Percentiles rank a stretch among this genome's conserved stretches.
Conservation (phyloP, 2,329 filamentous ascomycete species). For the Fusarium mundagurra region DNA sequence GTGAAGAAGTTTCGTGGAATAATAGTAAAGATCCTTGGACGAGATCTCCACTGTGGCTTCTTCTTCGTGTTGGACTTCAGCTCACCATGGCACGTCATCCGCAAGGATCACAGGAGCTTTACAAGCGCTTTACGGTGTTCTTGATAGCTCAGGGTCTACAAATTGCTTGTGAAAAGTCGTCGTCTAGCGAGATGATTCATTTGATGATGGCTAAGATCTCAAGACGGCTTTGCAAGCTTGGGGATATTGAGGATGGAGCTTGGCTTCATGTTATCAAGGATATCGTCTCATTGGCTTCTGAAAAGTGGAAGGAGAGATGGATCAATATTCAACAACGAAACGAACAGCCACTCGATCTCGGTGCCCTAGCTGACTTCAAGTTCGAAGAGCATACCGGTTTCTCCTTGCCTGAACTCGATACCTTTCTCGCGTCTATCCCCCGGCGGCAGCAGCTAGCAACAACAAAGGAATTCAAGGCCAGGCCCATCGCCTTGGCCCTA, state of each 20-base stretch:
- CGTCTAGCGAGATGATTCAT: slow-evolving; percentile 14
- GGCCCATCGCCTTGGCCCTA: not conserved
- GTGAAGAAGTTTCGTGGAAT: slow-evolving; percentile 62
- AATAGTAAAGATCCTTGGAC: slow-evolving; percentile 52
- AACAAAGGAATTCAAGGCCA: not conserved
- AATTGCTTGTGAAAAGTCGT: accelerated
- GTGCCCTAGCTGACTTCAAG: not conserved
- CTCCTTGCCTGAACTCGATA: slow-evolving; percentile 10
- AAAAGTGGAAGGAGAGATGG: slow-evolving; percentile 12
- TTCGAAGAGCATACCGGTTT: slow-evolving; percentile 7
- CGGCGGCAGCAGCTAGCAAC: accelerated
- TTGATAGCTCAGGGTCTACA: slow-evolving; percentile 7
- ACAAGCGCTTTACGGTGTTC: slow-evolving; percentile 34
- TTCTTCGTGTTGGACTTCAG: slow-evolving; percentile 63
- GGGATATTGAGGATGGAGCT: not conserved
- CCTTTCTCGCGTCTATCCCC: slow-evolving; percentile 13
- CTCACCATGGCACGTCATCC: slow-evolving; percentile 26
- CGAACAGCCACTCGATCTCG: not conserved
- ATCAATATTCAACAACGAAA: not conserved
- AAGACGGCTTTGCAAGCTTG: slow-evolving; percentile 18
- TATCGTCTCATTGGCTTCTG: not conserved
- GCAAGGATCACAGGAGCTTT: not conserved
- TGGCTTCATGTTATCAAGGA: slow-evolving; percentile 11
- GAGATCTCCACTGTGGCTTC: slow-evolving; percentile 63
- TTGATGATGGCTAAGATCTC: slow-evolving; percentile 27